Evolutionary conservation across 139 green algal genomes (phyloP), one percentile per base, ranked within the genome.

Genomic region (Ettlia oleoabundans): DNA sequence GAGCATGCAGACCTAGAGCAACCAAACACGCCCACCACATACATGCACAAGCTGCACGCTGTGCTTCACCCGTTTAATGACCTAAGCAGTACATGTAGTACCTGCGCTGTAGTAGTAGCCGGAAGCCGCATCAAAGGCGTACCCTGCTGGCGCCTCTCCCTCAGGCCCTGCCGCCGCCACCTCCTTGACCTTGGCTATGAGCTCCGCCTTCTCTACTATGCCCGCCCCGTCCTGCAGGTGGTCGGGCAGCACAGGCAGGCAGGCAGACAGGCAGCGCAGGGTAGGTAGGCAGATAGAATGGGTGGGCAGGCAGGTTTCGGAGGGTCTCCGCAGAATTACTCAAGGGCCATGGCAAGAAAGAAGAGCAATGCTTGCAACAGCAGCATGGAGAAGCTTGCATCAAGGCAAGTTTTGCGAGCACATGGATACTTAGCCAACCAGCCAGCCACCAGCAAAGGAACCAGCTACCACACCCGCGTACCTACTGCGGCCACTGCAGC

Each of bases 191-290:
- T 84, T 85, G 2, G 81, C 87, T 10, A 94, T 85, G 2, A 96
- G 85, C 10, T 96, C 92, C 0, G 22, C 68, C 82, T 96, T 96
- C 53, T 96, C 92, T 1, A 94, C 85, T 28, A 93, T 81, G 65
- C 88, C 80, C 30, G 67, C 78, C 26, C 78, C 37, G 70, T 93
- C 86, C 68, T 80, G 53, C 37, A 24, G n/a, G n/a, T n/a, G n/a
- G n/a, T n/a, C n/a, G n/a, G n/a, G n/a, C n/a, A n/a, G n/a, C n/a
- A n/a, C n/a, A n/a, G n/a, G 6, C 19, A 30, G 3, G 24, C 41
- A 43, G 26, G 61, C 13, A 67, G 61, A n/a, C 3, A 32, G 61
- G 37, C 8, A 19, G 70, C 2, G 47, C 47, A 24, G 47, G 10
- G 47, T 58, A 58, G 10, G 47, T 58, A 24, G 47, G n/a, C n/a